Base-by-base conservation (phyloP, 2,329 filamentous ascomycete genomes). In the Juglanconis oblonga region DNA sequence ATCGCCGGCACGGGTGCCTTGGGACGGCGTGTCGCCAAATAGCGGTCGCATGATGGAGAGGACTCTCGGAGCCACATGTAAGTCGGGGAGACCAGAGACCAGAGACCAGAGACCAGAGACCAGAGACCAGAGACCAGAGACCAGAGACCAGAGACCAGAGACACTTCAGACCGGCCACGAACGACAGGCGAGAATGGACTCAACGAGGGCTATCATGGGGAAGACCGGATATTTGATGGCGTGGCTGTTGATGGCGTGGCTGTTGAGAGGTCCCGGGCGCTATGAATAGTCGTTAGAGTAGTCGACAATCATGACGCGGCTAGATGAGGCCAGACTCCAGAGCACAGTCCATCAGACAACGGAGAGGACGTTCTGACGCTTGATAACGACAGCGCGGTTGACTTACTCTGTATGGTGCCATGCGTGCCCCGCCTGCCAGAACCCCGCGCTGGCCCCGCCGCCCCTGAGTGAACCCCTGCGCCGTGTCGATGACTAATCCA, bases 1-100 rank as follows among this genome's bases (percentile, higher is more conserved):
- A 68, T 78, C 73, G 66, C 70, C 64, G 64, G 70, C 69, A 65
- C 76, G 75, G 59, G 72, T 73, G 62, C 73, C 73, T 66, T 76
- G 75, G 65, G 69, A 71, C 55, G 68, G 72, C 69, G 79, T 76
- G 61, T 79, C 77, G 68, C 78, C 76, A 53, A 75, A 73, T 61
- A 80, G 66, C 57, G 78, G 77, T 69, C 78, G 77, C 78, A 81
- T 81, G 50, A 45, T 65, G 56, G 31, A 24, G 36, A 29, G 32
- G 45, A 33, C 8, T 33, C 35, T 35, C 17, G 13, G 38, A 57
- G 33, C 47, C 58, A 59, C 64, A 64, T 64, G 55, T 58, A 64
- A 45, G 51, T 57, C 44, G 33, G 38, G 32, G 17, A 32, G 3
- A 38, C 31, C 11, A 31, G 36, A 44, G 3, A 38, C 31, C 11